Base-by-base conservation (phyloP, 345 rosid species). In the Eucalyptus melliodora region DNA sequence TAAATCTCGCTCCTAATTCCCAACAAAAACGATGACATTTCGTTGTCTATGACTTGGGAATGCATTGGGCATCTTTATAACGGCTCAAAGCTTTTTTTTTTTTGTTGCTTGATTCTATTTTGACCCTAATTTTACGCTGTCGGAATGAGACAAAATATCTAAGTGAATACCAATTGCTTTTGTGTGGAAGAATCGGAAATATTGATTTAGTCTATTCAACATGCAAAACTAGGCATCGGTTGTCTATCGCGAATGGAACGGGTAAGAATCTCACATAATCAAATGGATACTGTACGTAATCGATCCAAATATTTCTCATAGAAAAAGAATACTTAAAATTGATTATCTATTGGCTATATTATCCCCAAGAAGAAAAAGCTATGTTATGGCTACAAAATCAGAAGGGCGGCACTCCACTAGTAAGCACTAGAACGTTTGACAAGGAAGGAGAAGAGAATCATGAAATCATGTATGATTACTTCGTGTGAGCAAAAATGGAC, bases 221-320 rank as follows among this genome's bases (percentile, higher is more conserved):
- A 72, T 5, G 4, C 2, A 9, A 5, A 34, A 19, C 21, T 19
- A 19, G 45, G 1, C 1, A 21, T 9, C 14, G 7, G 3, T 34
- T 9, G 13, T 23, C 24, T 2, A 34, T 34, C 6, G 9, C 8
- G 37, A 3, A 3, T 14, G 45, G 3, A 72, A 72, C 15, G 2
- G 14, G 27, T 11, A 19, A 34, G 23, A 34, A 19, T 17, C 26
- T 16, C 45, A 17, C 26, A 3, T 5, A 69, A 69, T 21, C 40
- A 4, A 9, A 69, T 17, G 7, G 3, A 19, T 34, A 21, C 4
- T 19, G 3, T 34, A 34, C 0, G 13, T 34, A 34, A 11, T 34
- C 3, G 26, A 2, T 72, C 45, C 8, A 15, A 4, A n/a, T n/a
- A 65, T 65, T 3, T 72, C 42, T 9, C 23, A 9, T 4, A 3